Evolutionary conservation across 176 grass and related monocot species (phyloP).

Genomic region (Paspalum notatum): DNA sequence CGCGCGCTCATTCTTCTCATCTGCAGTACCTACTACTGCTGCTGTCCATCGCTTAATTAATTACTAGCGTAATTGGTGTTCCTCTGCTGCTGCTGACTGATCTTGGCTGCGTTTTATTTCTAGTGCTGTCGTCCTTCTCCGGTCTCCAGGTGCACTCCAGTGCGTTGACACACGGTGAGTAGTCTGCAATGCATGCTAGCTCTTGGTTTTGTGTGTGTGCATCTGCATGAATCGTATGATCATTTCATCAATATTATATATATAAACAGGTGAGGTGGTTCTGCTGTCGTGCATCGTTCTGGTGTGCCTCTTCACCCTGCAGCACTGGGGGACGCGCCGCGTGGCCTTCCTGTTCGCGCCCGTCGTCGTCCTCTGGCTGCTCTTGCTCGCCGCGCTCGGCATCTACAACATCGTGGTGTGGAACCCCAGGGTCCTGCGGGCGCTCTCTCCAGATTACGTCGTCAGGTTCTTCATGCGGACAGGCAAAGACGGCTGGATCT

Average conservation of each 20-base stretch:
- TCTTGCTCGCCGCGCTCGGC: conserved; percentile 48
- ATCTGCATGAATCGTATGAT: too few species aligned
- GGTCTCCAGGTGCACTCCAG: conserved; percentile 48
- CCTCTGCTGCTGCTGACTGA: not conserved
- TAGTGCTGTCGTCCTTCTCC: conserved; percentile 55
- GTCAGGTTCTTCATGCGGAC: conserved; percentile 65
- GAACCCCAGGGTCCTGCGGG: conserved; percentile 59
- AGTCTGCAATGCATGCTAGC: too few species aligned
- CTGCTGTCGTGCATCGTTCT: conserved; percentile 65
- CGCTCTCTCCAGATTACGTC: conserved; percentile 59
- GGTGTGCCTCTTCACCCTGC: conserved; percentile 66
- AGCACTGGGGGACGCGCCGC: conserved; percentile 64
- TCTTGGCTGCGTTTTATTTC: not conserved
- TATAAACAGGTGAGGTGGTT: conserved; percentile 44
- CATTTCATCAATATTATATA: too few species aligned
- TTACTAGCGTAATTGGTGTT: too few species aligned
- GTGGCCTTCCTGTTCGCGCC: conserved; percentile 70
- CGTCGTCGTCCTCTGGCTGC: conserved; percentile 62
- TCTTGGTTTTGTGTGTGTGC: too few species aligned
- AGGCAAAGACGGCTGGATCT: conserved; percentile 61
- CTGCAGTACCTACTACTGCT: not conserved
- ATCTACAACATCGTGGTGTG: conserved; percentile 67
- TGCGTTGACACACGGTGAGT: conserved; percentile 6
- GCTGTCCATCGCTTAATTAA: too few species aligned
- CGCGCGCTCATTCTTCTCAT: not conserved